Evolutionary conservation across 331 rosid species (phyloP).

Genomic region (Malus hybrid): DNA sequence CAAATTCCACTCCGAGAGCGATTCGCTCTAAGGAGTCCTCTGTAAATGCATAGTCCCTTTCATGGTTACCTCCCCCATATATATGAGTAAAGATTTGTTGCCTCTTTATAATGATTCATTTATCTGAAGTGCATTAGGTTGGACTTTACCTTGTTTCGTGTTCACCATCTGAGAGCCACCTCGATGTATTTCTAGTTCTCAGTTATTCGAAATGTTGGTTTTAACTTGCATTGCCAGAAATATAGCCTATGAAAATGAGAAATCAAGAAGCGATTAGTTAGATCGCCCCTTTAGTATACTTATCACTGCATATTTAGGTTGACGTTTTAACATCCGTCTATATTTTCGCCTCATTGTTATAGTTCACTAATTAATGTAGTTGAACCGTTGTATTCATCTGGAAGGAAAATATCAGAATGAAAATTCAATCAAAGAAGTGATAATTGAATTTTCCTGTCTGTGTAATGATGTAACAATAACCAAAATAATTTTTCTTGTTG

Average conservation of each 20-base stretch:
- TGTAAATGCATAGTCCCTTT: not conserved
- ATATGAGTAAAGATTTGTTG: too few species aligned
- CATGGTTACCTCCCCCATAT: not conserved
- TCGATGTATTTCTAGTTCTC: not conserved
- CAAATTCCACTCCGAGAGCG: not conserved
- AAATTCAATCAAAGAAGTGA: too few species aligned
- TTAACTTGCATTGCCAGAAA: not conserved
- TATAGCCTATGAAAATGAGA: not conserved
- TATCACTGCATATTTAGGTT: too few species aligned
- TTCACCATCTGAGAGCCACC: not conserved
- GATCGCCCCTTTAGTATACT: too few species aligned
- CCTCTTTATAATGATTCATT: too few species aligned
- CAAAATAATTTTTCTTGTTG: slow-evolving; percentile 16
- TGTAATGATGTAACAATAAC: not conserved
- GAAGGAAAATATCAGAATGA: too few species aligned
- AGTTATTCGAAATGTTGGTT: not conserved
- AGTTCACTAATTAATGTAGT: too few species aligned
- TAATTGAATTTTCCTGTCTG: too few species aligned
- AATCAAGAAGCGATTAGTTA: not conserved
- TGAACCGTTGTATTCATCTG: too few species aligned
- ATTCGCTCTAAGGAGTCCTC: not conserved
- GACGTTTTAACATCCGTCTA: too few species aligned
- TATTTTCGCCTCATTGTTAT: too few species aligned
- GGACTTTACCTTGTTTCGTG: not conserved
- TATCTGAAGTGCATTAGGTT: too few species aligned